A percentile compares a stretch with the other conserved stretches of the same genome.
Conservation (phyloP, 305 asterid genomes). For the Coffea humblotiana region DNA sequence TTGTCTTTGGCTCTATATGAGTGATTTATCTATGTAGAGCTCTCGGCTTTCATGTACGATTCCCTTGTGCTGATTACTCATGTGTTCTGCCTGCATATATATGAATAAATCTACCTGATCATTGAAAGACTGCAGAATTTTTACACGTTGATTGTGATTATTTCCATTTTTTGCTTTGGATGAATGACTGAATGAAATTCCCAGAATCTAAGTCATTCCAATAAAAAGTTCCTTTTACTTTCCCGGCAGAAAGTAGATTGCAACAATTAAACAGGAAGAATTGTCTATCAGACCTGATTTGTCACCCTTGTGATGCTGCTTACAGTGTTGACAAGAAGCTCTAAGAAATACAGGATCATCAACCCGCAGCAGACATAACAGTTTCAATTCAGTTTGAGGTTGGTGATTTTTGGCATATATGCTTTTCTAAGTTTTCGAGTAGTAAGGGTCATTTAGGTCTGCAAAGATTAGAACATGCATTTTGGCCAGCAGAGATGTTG, state of each 20-base stretch:
- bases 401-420: neutral
- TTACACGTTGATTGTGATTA: neutral
- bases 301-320: neutral
- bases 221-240: neutral
- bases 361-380: neutral
- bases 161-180: neutral
- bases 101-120: neutral
- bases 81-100: neutral
- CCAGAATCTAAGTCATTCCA: neutral
- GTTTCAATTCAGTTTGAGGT: conserved; percentile 13
- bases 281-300: neutral
- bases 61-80: neutral
- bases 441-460: neutral
- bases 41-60: neutral
- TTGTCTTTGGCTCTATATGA: neutral
- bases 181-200: neutral
- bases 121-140: neutral
- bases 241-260: neutral
- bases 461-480: neutral
- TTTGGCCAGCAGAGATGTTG: neutral
- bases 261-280: neutral
- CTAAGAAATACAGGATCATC: neutral
- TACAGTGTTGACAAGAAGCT: neutral
- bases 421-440: too few species aligned
- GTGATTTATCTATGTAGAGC: neutral